Conservation (phyloP, 331 rosid genomes). For the Pyracantha coccinea region DNA sequence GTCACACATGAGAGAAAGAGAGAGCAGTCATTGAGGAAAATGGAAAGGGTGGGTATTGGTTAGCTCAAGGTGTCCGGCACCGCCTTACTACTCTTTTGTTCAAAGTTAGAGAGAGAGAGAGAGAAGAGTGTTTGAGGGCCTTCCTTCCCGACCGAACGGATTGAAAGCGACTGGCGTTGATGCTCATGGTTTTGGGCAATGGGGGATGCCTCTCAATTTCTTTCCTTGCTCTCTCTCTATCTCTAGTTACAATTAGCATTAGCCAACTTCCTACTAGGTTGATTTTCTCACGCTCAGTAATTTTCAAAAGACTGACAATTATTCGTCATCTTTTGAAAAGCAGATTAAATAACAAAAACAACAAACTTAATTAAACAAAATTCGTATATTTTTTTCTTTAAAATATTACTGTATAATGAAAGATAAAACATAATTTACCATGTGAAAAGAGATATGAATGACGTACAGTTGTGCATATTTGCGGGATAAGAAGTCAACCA, state of each 20-base stretch:
- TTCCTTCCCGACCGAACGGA: constrained; percentile 16
- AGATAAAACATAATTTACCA: too few relatives aligned
- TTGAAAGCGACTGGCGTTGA: constrained; percentile 35
- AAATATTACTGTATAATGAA: too few relatives aligned
- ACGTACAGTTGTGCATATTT: too few relatives aligned
- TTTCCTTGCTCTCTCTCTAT: not conserved
- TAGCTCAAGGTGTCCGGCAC: constrained; percentile 24
- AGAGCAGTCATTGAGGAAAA: constrained; percentile 1
- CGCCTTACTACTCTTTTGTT: not conserved
- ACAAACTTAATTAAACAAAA: too few relatives aligned
- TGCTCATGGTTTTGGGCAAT: constrained; percentile 36
- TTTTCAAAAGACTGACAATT: too few relatives aligned
- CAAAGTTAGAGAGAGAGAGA: not conserved
- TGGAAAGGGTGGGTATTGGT: constrained; percentile 11
- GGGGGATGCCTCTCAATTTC: constrained; percentile 30
- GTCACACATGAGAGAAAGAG: constrained; percentile 19
- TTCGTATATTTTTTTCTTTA: too few relatives aligned
- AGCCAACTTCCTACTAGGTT: not conserved
- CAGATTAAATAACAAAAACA: too few relatives aligned
- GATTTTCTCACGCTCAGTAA: too few relatives aligned
- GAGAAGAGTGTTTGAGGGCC: not conserved
- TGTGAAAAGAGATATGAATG: too few relatives aligned
- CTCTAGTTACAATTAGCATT: not conserved
- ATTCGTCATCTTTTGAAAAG: too few relatives aligned
- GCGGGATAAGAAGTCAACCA: too few relatives aligned